Evolutionary conservation across 208 protist species (phyloP).

Genomic region (Wallacemonas sp.): DNA sequence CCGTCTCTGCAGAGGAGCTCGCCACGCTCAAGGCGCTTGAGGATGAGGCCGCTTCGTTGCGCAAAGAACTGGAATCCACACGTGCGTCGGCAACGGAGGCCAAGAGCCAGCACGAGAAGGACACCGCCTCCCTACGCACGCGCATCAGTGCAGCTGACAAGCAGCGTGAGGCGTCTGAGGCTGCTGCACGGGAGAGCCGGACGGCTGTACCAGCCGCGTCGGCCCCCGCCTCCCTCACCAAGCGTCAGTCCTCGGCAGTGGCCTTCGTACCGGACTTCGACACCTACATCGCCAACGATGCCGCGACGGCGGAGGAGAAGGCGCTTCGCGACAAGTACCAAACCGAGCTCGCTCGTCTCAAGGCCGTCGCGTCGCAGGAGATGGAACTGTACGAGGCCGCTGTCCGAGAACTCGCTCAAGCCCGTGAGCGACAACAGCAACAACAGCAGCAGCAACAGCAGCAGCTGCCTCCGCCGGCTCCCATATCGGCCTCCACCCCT

Average conservation of each 20-base stretch:
- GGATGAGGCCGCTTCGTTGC: constrained; percentile 10
- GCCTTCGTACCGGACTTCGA: constrained; percentile 13
- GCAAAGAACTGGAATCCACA: constrained; percentile 11
- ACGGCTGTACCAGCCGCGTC: too few species aligned
- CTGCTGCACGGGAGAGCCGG: too few species aligned
- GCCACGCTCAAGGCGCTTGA: constrained; percentile 4
- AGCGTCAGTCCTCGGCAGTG: too few species aligned
- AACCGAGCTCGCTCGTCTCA: constrained; percentile 21
- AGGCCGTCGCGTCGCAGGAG: constrained; percentile 20
- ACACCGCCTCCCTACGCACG: background rate
- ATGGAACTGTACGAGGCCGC: constrained; percentile 21
- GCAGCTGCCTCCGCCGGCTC: background rate
- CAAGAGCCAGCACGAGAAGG: constrained; percentile 7
- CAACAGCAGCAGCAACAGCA: constrained; percentile 25
- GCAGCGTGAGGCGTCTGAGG: background rate
- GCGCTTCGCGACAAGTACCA: constrained; percentile 29
- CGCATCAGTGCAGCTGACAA: background rate
- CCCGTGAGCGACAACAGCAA: too few species aligned
- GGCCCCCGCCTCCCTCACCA: too few species aligned
- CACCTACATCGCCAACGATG: constrained; percentile 23
- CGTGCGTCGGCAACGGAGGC: background rate
- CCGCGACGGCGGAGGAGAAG: constrained; percentile 21
- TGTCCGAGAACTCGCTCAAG: constrained; percentile 3
- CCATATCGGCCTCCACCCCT: background rate
- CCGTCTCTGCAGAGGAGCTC: background rate